A percentile compares a stretch with the other conserved stretches of the same genome.
phyloP scores from a whole-genome alignment of 2,329 filamentous ascomycete genomes.

The Fusarium torreyae region DNA sequence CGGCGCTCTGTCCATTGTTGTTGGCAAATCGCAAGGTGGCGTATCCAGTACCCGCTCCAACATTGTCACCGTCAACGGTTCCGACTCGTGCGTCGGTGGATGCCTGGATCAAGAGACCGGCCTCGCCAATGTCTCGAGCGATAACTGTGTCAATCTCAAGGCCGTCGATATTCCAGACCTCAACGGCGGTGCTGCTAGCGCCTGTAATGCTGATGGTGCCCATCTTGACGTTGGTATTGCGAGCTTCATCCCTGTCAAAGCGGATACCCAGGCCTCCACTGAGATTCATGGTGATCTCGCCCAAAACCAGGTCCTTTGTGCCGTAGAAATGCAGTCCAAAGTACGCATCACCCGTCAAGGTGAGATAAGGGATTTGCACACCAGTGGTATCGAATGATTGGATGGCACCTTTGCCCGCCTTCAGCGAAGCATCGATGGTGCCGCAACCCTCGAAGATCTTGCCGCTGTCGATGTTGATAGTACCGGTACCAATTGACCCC shows the following conservation, averaged over 20 bases:
- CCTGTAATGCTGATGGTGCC: slow-evolving; percentile 65
- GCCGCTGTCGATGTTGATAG: slow-evolving; percentile 64
- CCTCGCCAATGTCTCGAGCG: slow-evolving; percentile 68
- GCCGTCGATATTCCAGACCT: slow-evolving; percentile 72
- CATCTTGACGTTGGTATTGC: slow-evolving; percentile 69
- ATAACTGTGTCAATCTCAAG: slow-evolving; percentile 67
- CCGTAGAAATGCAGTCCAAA: slow-evolving; percentile 71
- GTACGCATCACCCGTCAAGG: slow-evolving; percentile 70
- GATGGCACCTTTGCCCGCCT: slow-evolving; percentile 65
- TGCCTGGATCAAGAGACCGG: slow-evolving; percentile 67
- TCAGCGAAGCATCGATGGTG: slow-evolving; percentile 63
- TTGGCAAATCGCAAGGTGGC: slow-evolving; percentile 71
- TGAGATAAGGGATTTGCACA: slow-evolving; percentile 70
- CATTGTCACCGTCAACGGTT: slow-evolving; percentile 70
- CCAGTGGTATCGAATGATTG: slow-evolving; percentile 63
- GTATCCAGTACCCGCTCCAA: slow-evolving; percentile 66
- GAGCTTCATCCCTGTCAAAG: slow-evolving; percentile 68
- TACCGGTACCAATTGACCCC: slow-evolving; percentile 66
- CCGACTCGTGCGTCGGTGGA: slow-evolving; percentile 67
- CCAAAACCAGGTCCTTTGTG: slow-evolving; percentile 62
- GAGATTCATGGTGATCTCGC: slow-evolving; percentile 69
- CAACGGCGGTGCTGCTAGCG: slow-evolving; percentile 68
- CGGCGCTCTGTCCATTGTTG: slow-evolving; percentile 63
- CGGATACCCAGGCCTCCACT: slow-evolving; percentile 69
- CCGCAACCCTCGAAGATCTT: slow-evolving; percentile 72